A percentile compares a stretch with the other conserved stretches of the same genome.
Conservation (phyloP, 176 grass and related monocot species). For the Elymus sibiricus region DNA sequence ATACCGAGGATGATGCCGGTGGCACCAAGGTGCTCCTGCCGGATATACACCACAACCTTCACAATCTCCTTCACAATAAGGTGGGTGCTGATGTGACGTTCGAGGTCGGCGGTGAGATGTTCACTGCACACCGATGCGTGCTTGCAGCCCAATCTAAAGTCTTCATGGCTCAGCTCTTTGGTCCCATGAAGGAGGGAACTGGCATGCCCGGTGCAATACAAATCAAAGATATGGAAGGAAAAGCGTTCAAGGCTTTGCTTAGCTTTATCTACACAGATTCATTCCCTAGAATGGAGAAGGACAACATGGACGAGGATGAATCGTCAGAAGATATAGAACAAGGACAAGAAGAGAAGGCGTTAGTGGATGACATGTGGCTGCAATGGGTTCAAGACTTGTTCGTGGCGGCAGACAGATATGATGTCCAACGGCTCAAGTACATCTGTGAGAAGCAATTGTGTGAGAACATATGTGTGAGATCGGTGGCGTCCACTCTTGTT, state of each 20-base stretch:
- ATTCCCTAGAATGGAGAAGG: background rate
- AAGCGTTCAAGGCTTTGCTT: too few species aligned
- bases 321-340: too few species aligned
- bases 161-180: too few species aligned
- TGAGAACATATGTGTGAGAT: background rate
- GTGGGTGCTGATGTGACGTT: background rate
- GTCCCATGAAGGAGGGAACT: background rate
- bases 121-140: too few species aligned
- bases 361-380: too few species aligned
- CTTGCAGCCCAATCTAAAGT: too few species aligned
- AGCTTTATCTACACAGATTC: background rate
- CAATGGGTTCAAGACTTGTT: background rate
- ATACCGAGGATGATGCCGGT: background rate
- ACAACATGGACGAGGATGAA: too few species aligned
- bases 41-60: background rate
- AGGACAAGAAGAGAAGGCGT: too few species aligned
- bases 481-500: background rate
- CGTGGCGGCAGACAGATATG: background rate
- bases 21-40: background rate
- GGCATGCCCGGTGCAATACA: background rate
- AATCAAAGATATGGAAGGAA: background rate
- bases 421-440: background rate
- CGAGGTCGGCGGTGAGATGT: too few species aligned
- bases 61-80: background rate
- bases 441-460: background rate